Base-by-base conservation (phyloP, 129 eudicot species). In the Helianthus tuberosus region DNA sequence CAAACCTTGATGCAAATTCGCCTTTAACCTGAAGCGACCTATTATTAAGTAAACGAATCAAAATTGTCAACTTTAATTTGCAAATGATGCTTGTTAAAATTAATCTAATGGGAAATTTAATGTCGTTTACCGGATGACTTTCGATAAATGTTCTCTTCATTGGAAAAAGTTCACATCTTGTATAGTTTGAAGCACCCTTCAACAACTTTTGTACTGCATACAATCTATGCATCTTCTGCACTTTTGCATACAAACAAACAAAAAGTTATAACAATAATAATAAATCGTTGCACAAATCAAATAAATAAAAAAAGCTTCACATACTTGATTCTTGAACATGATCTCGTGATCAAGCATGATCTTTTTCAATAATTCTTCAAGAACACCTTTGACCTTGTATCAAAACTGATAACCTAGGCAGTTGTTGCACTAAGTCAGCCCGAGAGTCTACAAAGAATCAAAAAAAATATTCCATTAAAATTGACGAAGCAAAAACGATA, bases 281-380 rank as follows among this genome's bases (percentile, higher is more conserved):
- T 9, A 36, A 14, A 52, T n/a, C 8, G 0, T 55, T 55, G 61
- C 43, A 44, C 3, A 74, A 5, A 1, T 67, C 53, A 14, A 38
- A 39, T 39, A 5, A 3, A 39, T 25, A 39, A 48, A 32, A n/a
- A 11, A 61, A 7, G 64, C 8, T 23, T 51, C 61, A 78, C 69
- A 47, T 58, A 86, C 91, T 82, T 89, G 89, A 41, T 81, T 84
- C 69, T 50, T 72, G 75, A 86, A 84, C 20, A 72, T 54, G 27
- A 71, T 65, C 68, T 86, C 86, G 38, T 89, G 96, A 69, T 72
- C 74, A 73, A 89, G 46, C 83, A 86, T 86, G 62, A 73, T 82
- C 38, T 62, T 62, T 66, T 78, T 70, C 29, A 86, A 63, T 17
- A 68, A 51, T 69, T 77, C 82, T 77, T 72, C 72, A 66, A 36